Evolutionary conservation across 2,329 filamentous ascomycete genomes (phyloP), one percentile per base, ranked within the genome.

Genomic region (Trichoderma brevicompactum): DNA sequence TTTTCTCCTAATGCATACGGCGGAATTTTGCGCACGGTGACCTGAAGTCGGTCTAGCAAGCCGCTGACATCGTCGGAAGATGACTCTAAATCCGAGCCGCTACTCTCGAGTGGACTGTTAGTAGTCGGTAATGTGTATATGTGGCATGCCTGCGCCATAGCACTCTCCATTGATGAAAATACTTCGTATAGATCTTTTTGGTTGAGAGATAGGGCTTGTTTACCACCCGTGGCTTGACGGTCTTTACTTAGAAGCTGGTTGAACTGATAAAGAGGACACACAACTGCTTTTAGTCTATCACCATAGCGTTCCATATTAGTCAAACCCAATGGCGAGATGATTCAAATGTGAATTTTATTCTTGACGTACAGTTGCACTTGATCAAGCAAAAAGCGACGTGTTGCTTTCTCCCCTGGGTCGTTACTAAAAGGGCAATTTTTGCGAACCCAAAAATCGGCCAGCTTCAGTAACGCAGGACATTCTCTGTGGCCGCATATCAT

Each of bases 401-500:
- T 60, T 46, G 56, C 56, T 3, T 60, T 60, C 15, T 60, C 56
- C 10, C 7, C 36, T 7, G 56, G 34, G 13, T 50, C 15, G 23
- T 19, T 50, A 13, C 44, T 60, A 19, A 40, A 60, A 23, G 44
- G 44, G 34, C 44, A 50, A 10, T 60, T 44, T 28, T 60, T 49
- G 17, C 36, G 56, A 28, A 60, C 44, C 56, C 56, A 60, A 17
- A 60, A 60, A 15, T 60, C 44, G 10, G 56, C 56, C 2, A 60
- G 44, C 19, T 60, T 60, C 13, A 60, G 34, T 6, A 60, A 19
- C 28, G 56, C 56, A 32, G 56, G 56, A 9, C 56, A 60, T 10
- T 60, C 56, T 28, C 56, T 60, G 8, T 60, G 56, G 3, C 56
- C 56, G n/a, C 56, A 60, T 50, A 60, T 60, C 44, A 60, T 60